Evolutionary conservation across 2,329 filamentous ascomycete genomes (phyloP), one percentile per base, ranked within the genome.

Genomic region (Orbilia javanica): DNA sequence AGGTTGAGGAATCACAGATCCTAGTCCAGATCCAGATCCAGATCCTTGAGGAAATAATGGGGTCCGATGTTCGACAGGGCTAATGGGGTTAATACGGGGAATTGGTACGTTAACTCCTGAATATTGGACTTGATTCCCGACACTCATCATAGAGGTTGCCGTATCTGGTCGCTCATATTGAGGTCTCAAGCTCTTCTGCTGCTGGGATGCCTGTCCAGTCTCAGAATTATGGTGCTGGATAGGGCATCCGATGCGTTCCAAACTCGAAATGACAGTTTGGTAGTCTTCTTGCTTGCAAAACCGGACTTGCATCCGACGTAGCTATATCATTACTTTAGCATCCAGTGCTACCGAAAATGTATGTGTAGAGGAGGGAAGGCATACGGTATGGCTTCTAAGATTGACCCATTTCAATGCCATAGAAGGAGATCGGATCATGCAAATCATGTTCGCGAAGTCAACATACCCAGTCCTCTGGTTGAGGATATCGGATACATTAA

Each of bases 371-470:
- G 1, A 53, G 10, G n/a, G 36, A 42, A n/a, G n/a, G n/a, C 74
- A 27, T 60, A 78, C 74, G 10, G 34, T 72, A 31, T 72, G 74
- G 2, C 31, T 42, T 29, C 63, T 63, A 0, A 72, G n/a, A 34
- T 78, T 72, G 29, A 78, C 62, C 29, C 39, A 78, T 64, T 78
- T 78, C 29, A 78, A 27, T 8, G 74, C 74, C 39, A 78, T 53
- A 3, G 74, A 78, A 6, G 74, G 74, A 31, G 42, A 46, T 22
- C 74, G 52, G 34, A 78, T 78, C 74, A 78, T 78, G 53, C 74
- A 72, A 27, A 78, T 34, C 15, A 78, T 72, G 25, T 78, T 78
- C 1, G 29, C 67, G 15, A 67, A 52, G 22, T 65, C 67, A 25
- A 63, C 44, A 31, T 67, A 68, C 20, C 52, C 62, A 15, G 27